These are phyloP conservation scores for Tetrahymena elliotti DNA, from an alignment of 73 alveolate genomes.

Conservation along the genomic window DNA sequence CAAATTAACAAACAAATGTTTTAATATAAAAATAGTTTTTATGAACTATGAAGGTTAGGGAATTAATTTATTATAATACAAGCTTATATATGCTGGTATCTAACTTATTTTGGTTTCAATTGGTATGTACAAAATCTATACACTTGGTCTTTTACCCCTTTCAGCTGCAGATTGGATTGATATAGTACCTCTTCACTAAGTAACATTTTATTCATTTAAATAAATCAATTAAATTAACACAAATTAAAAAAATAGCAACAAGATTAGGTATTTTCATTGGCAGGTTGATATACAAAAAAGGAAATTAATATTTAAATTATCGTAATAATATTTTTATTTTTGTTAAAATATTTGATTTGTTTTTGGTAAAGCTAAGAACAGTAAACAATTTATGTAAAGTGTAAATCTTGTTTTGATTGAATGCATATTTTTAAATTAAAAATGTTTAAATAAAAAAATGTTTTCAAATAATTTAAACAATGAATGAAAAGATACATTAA, in stretches of 20 bases:
- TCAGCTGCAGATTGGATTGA: background rate
- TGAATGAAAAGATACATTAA: background rate
- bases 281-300: background rate
- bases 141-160: background rate
- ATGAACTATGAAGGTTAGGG: background rate
- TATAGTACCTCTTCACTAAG: background rate
- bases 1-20: background rate
- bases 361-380: background rate
- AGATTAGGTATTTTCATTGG: background rate
- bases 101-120: background rate
- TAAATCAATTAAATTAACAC: background rate
- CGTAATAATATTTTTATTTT: too few relatives aligned
- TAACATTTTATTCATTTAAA: background rate
- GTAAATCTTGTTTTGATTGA: too few relatives aligned
- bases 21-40: background rate
- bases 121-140: background rate
- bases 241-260: background rate
- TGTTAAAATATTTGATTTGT: background rate
- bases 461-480: too few relatives aligned
- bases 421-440: too few relatives aligned
- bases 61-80: background rate
- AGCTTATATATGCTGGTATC: background rate
- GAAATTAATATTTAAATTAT: too few relatives aligned
- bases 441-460: too few relatives aligned
- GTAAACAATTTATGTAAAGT: too few relatives aligned